Conservation (phyloP, 768 basidiomycete species). For the Pulveroboletus sp. region DNA sequence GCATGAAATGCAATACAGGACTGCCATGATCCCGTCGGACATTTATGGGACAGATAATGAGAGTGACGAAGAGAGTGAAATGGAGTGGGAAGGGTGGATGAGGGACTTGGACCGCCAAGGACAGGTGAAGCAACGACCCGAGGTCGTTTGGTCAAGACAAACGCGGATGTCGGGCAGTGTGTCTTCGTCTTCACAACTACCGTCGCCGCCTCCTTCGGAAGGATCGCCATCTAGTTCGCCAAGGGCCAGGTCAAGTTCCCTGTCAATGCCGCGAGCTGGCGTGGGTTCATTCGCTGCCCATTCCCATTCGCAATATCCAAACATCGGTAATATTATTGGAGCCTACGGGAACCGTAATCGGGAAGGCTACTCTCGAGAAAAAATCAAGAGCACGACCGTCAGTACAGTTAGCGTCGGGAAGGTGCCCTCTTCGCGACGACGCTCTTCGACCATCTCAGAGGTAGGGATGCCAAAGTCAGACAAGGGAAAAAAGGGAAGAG, state of each 20-base stretch:
- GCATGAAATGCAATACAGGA: constrained; percentile 24
- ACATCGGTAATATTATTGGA: constrained; percentile 19
- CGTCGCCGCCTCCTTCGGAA: constrained; percentile 30
- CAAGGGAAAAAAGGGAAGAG: constrained; percentile 5
- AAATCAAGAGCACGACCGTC: constrained; percentile 11
- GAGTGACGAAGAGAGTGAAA: constrained; percentile 46
- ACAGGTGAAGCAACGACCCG: constrained; percentile 13
- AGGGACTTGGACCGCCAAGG: constrained; percentile 49
- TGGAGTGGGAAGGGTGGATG: constrained; percentile 69
- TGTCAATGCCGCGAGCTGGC: constrained; percentile 6
- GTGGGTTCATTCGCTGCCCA: neutral
- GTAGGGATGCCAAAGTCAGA: neutral
- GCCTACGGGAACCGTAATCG: neutral
- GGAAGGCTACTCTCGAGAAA: constrained; percentile 7
- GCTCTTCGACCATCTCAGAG: constrained; percentile 27
- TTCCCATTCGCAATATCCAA: constrained; percentile 14
- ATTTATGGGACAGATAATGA: constrained; percentile 34
- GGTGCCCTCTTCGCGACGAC: constrained; percentile 11
- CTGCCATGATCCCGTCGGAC: neutral
- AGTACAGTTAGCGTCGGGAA: constrained; percentile 28
- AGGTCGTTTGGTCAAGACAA: neutral
- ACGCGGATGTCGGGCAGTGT: neutral
- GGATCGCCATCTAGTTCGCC: constrained; percentile 23
- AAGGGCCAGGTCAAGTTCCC: constrained; percentile 13
- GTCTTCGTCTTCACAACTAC: constrained; percentile 8